These are phyloP conservation scores for Calonectria hongkongensis DNA, from an alignment of 2,329 filamentous ascomycete species.

Conservation along the genomic window DNA sequence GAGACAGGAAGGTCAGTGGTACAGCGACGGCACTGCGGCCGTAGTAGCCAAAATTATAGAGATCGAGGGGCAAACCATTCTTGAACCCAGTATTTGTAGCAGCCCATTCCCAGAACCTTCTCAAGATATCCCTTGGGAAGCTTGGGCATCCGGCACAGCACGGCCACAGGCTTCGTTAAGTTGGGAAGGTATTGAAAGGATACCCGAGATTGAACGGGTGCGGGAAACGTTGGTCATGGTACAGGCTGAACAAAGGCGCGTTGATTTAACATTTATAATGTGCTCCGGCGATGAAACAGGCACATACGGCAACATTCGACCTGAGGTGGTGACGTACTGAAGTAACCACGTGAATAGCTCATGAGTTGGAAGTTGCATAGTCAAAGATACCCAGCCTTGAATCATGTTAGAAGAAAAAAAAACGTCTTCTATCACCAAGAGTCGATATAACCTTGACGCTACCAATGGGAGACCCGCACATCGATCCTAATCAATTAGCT, in stretches of 20 bases:
- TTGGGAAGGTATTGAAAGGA: slow-evolving; percentile 49
- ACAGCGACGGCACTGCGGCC: slow-evolving; percentile 54
- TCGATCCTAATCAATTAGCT: not conserved
- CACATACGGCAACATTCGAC: slow-evolving; percentile 40
- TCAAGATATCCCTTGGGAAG: slow-evolving; percentile 49
- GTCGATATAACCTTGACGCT: not conserved
- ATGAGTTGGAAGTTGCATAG: not conserved
- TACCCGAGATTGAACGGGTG: slow-evolving; percentile 49
- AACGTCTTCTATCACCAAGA: not conserved
- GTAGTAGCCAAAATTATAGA: slow-evolving; percentile 50
- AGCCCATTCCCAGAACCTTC: not conserved
- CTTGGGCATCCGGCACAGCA: slow-evolving; percentile 45
- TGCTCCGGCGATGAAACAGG: slow-evolving; percentile 43
- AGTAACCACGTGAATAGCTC: not conserved
- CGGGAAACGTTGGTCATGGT: slow-evolving; percentile 53
- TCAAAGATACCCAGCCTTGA: slow-evolving; percentile 30
- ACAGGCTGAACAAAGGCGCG: slow-evolving; percentile 38
- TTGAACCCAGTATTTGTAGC: slow-evolving; percentile 40
- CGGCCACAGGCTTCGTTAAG: slow-evolving; percentile 37
- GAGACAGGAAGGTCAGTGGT: slow-evolving; percentile 59
- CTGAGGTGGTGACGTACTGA: slow-evolving; percentile 45
- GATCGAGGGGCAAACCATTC: slow-evolving; percentile 47
- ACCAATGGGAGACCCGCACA: not conserved
- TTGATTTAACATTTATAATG: slow-evolving; percentile 51
- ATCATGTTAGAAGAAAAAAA: not conserved